Conservation (phyloP, 2,329 filamentous ascomycete species). For the Trichoderma guizhouense region DNA sequence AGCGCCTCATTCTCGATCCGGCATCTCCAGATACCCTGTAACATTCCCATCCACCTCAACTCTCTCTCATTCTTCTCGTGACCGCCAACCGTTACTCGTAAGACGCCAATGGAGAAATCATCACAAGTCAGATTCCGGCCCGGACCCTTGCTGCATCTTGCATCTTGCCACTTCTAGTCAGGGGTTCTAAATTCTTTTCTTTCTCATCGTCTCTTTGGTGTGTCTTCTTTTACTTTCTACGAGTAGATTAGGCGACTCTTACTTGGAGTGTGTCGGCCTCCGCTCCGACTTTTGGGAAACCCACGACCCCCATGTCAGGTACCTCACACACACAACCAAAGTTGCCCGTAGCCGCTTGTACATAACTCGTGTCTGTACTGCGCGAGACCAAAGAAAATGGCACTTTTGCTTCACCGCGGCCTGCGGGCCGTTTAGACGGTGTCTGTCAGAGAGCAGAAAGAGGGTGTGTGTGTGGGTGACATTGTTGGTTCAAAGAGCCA, state of each 20-base stretch:
- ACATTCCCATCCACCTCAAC: not conserved
- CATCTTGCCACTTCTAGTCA: constrained; percentile 12
- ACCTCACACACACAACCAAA: not conserved
- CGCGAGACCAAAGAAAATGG: not conserved
- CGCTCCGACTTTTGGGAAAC: not conserved
- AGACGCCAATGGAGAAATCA: not conserved
- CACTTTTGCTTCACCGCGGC: constrained; percentile 9
- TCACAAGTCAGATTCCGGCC: constrained; percentile 10
- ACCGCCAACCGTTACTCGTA: not conserved
- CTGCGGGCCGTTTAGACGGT: constrained; percentile 3
- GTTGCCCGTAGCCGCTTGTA: not conserved
- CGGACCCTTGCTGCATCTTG: constrained; percentile 17
- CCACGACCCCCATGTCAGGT: not conserved
- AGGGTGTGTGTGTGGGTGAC: not conserved
- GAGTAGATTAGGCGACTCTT: not conserved
- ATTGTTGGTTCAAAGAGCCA: not conserved
- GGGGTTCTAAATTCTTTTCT: constrained; percentile 2
- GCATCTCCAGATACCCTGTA: not conserved
- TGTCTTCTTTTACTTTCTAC: not conserved
- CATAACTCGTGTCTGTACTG: not conserved
- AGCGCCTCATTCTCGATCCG: not conserved
- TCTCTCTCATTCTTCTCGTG: not conserved
- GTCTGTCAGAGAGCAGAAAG: not conserved
- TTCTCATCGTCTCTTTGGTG: not conserved
- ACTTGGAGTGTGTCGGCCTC: not conserved